Conservation (phyloP, 2,329 filamentous ascomycete genomes). For the Helicocarpus griseus region DNA sequence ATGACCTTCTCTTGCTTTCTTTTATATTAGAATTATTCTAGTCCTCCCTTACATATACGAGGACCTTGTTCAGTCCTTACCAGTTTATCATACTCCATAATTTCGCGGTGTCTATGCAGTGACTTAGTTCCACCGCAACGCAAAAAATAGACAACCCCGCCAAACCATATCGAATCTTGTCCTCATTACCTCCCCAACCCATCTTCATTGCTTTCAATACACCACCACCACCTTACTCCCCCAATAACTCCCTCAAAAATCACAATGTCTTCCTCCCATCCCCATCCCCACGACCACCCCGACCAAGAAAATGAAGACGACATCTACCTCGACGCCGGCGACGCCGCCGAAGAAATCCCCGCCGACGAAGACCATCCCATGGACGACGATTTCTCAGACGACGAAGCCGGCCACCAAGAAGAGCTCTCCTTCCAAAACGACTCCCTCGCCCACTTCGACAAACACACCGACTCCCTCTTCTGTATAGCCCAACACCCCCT, state of each 20-base stretch:
- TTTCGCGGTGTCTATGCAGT: background rate
- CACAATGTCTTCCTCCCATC: slow-evolving; percentile 5
- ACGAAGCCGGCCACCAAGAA: slow-evolving; percentile 43
- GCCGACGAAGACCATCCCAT: slow-evolving; percentile 66
- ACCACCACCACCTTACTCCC: background rate
- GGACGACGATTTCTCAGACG: slow-evolving; percentile 63
- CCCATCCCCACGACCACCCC: slow-evolving; percentile 18
- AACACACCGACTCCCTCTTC: slow-evolving; percentile 85
- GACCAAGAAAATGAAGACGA: slow-evolving; percentile 55
- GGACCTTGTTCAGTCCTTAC: no score
- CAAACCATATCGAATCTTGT: background rate
- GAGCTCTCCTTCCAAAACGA: slow-evolving; percentile 84
- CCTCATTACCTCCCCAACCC: background rate
- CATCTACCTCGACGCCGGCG: slow-evolving; percentile 65
- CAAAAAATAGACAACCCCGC: background rate
- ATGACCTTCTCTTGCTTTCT: background rate
- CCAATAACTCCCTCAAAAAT: background rate
- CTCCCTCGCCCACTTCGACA: slow-evolving; percentile 84
- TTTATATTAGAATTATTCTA: no score
- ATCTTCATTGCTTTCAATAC: background rate
- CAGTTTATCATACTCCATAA: no score
- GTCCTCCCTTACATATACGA: no score
- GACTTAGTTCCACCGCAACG: background rate
- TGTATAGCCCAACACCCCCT: slow-evolving; percentile 86
- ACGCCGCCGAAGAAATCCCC: slow-evolving; percentile 66